Evolutionary conservation across 768 basidiomycete species (phyloP), one percentile per base, ranked within the genome.

Genomic region (Hypholoma sublateritium): DNA sequence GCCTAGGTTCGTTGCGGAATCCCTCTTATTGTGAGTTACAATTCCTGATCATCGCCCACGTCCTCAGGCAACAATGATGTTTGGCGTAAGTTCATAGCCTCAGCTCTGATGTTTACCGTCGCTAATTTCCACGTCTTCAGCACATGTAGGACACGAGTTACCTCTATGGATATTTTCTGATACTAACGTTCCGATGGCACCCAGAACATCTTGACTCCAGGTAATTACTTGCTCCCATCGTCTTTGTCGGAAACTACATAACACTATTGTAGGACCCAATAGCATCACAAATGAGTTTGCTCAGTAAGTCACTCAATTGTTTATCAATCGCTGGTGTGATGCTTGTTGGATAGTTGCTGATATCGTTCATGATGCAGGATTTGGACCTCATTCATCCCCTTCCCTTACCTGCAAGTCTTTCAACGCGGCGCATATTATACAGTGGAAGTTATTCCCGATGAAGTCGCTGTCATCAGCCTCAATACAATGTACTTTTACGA

Each of bases 401-500:
- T 89, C 66, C 82, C 86, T 35, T 80, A 87, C 58, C 83, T 83
- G 50, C 89, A 91, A 72, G 86, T 91, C 19, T 95, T 96, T 70
- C 87, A 89, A 59, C 80, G 90, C 34, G 93, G 94, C n/a, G 91
- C 87, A 17, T 95, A 95, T 72, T 95, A 79, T 65, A 79, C 89
- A 2, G 76, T 81, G 36, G 93, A 95, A 64, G 88, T 95, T 41
- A 83, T 95, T 28, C 88, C 90, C 0, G 79, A 86, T 59, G 65
- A 83, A 55, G 63, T 95, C 37, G 91, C 90, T 11, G 89, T 87
- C 48, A 86, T 97, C 66, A 89, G 88, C 62, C 75, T 95, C 50
- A 97, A 95, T 70, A 94, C 93, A 0, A 82, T 95, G 74, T 95
- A 91, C 73, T 95, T 91, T 74, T 95, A 89, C 70, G 89, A 92